Evolutionary conservation across 129 eudicot species (phyloP).

Genomic region (Cynara cardunculus): DNA sequence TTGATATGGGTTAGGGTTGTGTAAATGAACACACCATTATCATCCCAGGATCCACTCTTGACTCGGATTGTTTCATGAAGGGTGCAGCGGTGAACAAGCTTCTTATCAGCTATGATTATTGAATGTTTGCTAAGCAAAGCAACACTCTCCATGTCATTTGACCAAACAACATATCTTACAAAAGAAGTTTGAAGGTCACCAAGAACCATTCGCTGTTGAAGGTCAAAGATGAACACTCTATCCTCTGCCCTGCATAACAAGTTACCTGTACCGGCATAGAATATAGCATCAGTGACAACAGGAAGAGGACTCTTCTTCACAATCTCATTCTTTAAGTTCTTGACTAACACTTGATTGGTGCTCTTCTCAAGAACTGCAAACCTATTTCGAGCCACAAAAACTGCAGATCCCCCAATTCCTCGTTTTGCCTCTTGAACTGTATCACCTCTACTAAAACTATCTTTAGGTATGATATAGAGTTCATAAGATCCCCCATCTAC

Average conservation of each 20-base stretch:
- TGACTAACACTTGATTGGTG: conserved; percentile 61
- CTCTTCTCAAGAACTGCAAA: conserved; percentile 75
- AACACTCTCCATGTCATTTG: conserved; percentile 71
- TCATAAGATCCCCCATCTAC: conserved; percentile 74
- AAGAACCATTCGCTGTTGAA: conserved; percentile 56
- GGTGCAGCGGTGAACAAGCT: conserved; percentile 65
- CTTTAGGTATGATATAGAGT: conserved; percentile 60
- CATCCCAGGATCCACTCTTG: conserved; percentile 81
- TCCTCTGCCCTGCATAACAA: conserved; percentile 72
- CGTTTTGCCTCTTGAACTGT: conserved; percentile 72
- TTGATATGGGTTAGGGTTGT: conserved; percentile 71
- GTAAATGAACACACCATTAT: conserved; percentile 72
- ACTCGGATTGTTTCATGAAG: conserved; percentile 80
- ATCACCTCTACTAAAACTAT: conserved; percentile 56
- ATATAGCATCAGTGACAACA: conserved; percentile 58
- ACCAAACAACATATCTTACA: conserved; percentile 70
- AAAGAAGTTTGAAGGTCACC: conserved; percentile 67
- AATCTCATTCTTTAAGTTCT: conserved; percentile 63
- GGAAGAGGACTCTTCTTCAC: conserved; percentile 65
- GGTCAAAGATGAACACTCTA: conserved; percentile 63
- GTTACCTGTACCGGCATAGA: conserved; percentile 75
- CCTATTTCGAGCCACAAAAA: conserved; percentile 66
- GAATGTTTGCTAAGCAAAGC: conserved; percentile 75
- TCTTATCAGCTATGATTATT: conserved; percentile 65
- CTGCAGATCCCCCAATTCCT: conserved; percentile 69